Conservation (phyloP, 768 basidiomycete genomes). For the Suillus lakei region DNA sequence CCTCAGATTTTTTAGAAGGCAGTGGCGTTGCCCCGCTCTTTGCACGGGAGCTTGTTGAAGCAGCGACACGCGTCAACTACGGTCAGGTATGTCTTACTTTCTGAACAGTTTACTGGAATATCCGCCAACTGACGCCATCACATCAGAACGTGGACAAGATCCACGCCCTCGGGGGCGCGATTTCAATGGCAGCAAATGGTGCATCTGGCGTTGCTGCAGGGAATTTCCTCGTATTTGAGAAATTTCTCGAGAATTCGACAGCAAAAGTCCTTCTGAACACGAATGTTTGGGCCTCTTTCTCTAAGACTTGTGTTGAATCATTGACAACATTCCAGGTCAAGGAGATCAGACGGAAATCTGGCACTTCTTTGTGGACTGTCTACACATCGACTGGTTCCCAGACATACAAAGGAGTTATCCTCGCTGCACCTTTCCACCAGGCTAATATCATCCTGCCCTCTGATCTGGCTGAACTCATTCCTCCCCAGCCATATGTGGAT, state of each 20-base stretch:
- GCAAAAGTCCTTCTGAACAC: slow-evolving; percentile 77
- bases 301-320: background rate
- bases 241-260: slow-evolving; percentile 71
- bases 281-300: slow-evolving; percentile 45
- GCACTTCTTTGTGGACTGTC: slow-evolving; percentile 57
- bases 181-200: slow-evolving; percentile 72
- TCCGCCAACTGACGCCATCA: slow-evolving; percentile 1
- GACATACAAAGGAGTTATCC: slow-evolving; percentile 75
- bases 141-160: slow-evolving; percentile 67
- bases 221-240: slow-evolving; percentile 84
- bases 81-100: slow-evolving; percentile 56
- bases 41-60: slow-evolving; percentile 76
- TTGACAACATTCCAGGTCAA: slow-evolving; percentile 46
- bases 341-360: slow-evolving; percentile 51
- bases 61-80: slow-evolving; percentile 84
- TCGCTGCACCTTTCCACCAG: slow-evolving; percentile 86
- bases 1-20: slow-evolving; percentile 57
- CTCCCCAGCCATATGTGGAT: slow-evolving; percentile 75
- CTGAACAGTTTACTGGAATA: background rate
- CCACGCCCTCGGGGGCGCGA: slow-evolving; percentile 76
- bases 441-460: slow-evolving; percentile 59
- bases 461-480: slow-evolving; percentile 56
- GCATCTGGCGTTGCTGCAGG: slow-evolving; percentile 76
- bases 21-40: slow-evolving; percentile 63
- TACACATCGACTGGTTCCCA: slow-evolving; percentile 49